Evolutionary conservation across 768 basidiomycete genomes (phyloP).

Genomic region (Amanita polypyramis): DNA sequence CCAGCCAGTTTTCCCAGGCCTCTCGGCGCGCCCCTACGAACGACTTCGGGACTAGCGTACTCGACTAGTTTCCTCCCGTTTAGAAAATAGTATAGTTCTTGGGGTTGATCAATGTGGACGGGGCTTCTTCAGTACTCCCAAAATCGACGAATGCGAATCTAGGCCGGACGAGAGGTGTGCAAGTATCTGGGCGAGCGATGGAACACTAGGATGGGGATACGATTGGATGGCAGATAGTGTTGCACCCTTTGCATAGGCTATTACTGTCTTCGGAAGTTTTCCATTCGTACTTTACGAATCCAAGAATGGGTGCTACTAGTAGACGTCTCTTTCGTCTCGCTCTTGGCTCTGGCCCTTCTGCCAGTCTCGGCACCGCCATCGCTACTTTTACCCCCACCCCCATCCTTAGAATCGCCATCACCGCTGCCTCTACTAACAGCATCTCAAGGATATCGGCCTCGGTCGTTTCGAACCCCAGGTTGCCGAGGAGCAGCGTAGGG

Average conservation of each 20-base stretch:
- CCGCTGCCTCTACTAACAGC: conserved; percentile 7
- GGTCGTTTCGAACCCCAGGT: conserved; percentile 86
- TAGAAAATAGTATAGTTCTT: conserved; percentile 80
- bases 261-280: conserved; percentile 96
- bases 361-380: not conserved
- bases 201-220: no score
- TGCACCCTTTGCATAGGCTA: conserved; percentile 91
- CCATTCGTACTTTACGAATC: conserved; percentile 83
- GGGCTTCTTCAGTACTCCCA: conserved; percentile 65
- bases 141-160: conserved; percentile 98
- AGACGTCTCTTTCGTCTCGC: conserved; percentile 8
- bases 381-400: no score
- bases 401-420: no score
- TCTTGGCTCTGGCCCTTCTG: conserved; percentile 12
- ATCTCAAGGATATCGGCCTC: conserved; percentile 63
- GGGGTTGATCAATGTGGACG: conserved; percentile 69
- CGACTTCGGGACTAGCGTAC: conserved; percentile 83
- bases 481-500: conserved; percentile 86
- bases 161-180: not conserved
- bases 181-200: not conserved
- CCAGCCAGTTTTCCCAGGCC: not conserved
- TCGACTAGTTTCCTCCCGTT: conserved; percentile 83
- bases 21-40: conserved; percentile 65
- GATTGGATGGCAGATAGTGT: no score
- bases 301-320: conserved; percentile 28